Conservation (phyloP, 768 basidiomycete genomes). For the Mycena albidolilacea region DNA sequence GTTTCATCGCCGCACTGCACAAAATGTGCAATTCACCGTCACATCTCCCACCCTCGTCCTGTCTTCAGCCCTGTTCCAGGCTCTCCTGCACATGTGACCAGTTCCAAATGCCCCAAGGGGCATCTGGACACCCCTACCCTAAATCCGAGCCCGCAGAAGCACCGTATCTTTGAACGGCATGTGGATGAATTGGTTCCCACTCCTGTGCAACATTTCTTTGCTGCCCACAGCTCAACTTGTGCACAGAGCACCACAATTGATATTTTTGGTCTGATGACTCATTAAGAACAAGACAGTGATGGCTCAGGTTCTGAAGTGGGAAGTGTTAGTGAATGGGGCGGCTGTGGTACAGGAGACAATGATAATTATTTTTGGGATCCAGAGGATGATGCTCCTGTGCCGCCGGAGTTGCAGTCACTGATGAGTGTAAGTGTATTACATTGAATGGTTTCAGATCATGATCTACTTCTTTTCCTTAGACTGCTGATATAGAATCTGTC, state of each 20-base stretch:
- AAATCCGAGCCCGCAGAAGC: slow-evolving; percentile 7
- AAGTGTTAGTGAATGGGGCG: not conserved
- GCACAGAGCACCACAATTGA: not conserved
- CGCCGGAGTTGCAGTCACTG: slow-evolving; percentile 12
- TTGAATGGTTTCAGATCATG: too few species aligned
- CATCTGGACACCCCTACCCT: slow-evolving; percentile 2
- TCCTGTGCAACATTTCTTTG: not conserved
- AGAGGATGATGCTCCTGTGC: slow-evolving; percentile 11
- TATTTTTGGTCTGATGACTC: not conserved
- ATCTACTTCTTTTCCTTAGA: too few species aligned
- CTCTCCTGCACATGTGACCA: too few species aligned
- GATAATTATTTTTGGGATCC: not conserved
- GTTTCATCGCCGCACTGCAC: too few species aligned
- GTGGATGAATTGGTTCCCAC: not conserved
- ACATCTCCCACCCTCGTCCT: too few species aligned
- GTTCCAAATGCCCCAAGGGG: too few species aligned
- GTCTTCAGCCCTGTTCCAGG: too few species aligned
- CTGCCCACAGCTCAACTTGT: not conserved
- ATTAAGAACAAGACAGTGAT: not conserved
- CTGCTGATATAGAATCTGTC: too few species aligned
- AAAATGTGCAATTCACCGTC: too few species aligned
- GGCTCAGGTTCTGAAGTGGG: not conserved
- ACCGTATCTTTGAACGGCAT: not conserved
- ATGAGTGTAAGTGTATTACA: not conserved
- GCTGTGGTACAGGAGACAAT: too few species aligned